A percentile compares a stretch with the other conserved stretches of the same genome.
Conservation (phyloP, 108 stramenopile genomes). For the Fragilariopsis cylindrus region DNA sequence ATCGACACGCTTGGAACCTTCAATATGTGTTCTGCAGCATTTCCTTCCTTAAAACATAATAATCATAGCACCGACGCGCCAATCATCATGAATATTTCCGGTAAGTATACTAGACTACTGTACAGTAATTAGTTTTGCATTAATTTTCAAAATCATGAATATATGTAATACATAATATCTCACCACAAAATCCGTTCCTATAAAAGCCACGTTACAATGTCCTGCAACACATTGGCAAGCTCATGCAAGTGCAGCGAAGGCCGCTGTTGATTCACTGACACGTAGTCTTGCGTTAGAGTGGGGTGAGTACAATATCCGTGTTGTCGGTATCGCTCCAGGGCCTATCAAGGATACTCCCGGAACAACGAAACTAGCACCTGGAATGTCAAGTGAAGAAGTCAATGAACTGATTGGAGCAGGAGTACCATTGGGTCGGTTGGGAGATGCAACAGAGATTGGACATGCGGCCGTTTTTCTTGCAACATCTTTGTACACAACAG, state of each 20-base stretch:
- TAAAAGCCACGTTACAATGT: constrained; percentile 62
- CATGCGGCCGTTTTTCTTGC: constrained; percentile 81
- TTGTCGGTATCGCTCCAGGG: constrained; percentile 93
- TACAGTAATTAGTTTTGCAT: too few species aligned
- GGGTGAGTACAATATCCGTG: constrained; percentile 85
- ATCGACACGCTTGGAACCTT: constrained; percentile 92
- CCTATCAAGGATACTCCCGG: constrained; percentile 93
- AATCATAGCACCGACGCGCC: constrained; percentile 35
- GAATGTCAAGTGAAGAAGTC: constrained; percentile 45
- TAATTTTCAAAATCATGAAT: too few species aligned
- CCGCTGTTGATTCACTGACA: constrained; percentile 90
- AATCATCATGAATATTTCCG: constrained; percentile 84
- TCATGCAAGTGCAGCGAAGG: constrained; percentile 92
- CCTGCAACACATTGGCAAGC: constrained; percentile 92
- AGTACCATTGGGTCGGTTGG: constrained; percentile 77
- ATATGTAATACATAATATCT: too few species aligned
- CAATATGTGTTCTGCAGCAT: constrained; percentile 89
- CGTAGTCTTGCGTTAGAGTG: constrained; percentile 92
- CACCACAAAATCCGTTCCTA: not conserved
- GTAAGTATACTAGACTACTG: constrained; percentile 40
- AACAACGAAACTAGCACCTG: constrained; percentile 90
- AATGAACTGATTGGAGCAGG: constrained; percentile 64
- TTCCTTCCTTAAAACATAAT: constrained; percentile 50
- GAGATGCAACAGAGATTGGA: constrained; percentile 77
- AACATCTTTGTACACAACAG: constrained; percentile 69